Base-by-base conservation (phyloP, 768 basidiomycete genomes). In the Suillus spraguei region DNA sequence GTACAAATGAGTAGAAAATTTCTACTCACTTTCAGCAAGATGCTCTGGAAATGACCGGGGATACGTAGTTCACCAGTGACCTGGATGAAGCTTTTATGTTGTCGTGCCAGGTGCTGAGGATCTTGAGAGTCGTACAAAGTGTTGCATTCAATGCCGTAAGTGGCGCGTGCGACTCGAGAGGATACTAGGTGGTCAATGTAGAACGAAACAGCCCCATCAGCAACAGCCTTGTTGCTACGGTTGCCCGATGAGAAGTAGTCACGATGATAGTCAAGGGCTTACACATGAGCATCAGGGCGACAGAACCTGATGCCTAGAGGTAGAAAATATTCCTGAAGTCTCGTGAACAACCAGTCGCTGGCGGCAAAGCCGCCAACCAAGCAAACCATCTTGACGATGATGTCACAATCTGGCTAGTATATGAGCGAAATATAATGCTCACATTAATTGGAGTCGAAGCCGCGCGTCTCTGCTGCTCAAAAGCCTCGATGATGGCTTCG, bases 351-450 rank as follows among this genome's bases (percentile, higher is more conserved):
- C 72, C 77, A 84, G 32, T 80, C 79, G 58, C 77, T 84, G 14
- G 82, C 80, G 0, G 81, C 79, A 64, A 83, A 85, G 0, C 83
- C 83, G 2, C 84, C 84, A 1, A 85, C 83, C 2, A 87, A 76
- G 47, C 84, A 79, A n/a, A 80, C 76, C 17, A 76, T 62, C 77
- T 77, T 35, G 6, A 17, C 3, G 0, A 7, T n/a, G 7, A 11
- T 60, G 10, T 16, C 6, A 60, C 13, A 2, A n/a, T 20, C 1
- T 3, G 5, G 13, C 49, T 16, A 4, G 38, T 32, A 24, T 42
- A 42, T 28, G 36, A 4, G 7, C 22, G 28, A 39, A 38, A 39
- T 5, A 24, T 33, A 17, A 63, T 39, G 67, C 72, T 61, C 67
- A 74, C 80, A 41, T 66, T 64, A 46, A 82, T 72, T 4, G 62